Percentiles rank a stretch among this genome's conserved stretches.
Evolutionary conservation across 164 flowering plant species (phyloP).

Genomic region (Vitis riparia): DNA sequence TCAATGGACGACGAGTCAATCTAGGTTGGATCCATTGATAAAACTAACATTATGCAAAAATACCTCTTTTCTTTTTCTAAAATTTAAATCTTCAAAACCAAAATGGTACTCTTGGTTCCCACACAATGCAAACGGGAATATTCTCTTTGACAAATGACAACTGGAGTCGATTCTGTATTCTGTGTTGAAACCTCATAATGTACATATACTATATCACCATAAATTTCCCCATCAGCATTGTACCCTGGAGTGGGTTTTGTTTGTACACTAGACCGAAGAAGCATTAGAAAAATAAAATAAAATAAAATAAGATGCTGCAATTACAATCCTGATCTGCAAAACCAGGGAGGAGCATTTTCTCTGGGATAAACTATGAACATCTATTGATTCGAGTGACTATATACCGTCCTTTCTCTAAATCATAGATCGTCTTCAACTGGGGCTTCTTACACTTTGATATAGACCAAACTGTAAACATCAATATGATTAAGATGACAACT

Average conservation of each 20-base stretch:
- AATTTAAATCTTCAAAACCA: no score
- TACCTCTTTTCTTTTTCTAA: no score
- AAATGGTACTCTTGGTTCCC: not conserved
- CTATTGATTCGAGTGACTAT: slow-evolving; percentile 62
- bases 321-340: not conserved
- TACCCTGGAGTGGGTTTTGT: not conserved
- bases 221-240: not conserved
- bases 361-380: slow-evolving; percentile 10
- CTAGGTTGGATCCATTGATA: no score
- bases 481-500: slow-evolving; percentile 32
- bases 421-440: slow-evolving; percentile 83
- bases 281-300: not conserved
- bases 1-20: no score
- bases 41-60: no score
- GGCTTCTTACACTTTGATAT: slow-evolving; percentile 75
- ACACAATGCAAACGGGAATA: not conserved
- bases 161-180: not conserved
- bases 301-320: not conserved
- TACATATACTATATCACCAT: not conserved
- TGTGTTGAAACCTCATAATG: slow-evolving; percentile 2
- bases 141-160: not conserved
- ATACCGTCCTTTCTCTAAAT: slow-evolving; percentile 90
- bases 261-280: not conserved
- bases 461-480: slow-evolving; percentile 53
- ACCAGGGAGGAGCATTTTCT: not conserved